Conservation (phyloP, 2,329 filamentous ascomycete species). For the Teratosphaeria pseudoeucalypti region DNA sequence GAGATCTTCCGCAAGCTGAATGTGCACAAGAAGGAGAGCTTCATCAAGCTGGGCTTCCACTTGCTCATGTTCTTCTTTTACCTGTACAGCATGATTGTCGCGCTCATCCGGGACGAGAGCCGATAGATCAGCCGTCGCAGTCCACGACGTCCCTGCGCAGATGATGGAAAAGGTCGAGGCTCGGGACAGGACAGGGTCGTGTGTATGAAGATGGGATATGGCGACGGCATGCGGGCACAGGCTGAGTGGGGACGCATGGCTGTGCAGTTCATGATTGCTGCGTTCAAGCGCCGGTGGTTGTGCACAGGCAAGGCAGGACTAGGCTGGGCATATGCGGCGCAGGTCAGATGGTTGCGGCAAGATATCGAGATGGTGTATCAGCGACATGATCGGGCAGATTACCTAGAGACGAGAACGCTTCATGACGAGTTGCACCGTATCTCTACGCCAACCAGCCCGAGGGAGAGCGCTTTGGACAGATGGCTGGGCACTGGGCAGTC, state of each 20-base stretch:
- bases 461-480: not conserved
- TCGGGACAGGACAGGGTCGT: not conserved
- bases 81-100: conserved; percentile 57
- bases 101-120: conserved; percentile 83
- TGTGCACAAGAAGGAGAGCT: conserved; percentile 99
- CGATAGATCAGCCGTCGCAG: not conserved
- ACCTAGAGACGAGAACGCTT: not conserved
- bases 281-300: not conserved
- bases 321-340: not conserved
- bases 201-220: not conserved
- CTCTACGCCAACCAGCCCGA: not conserved
- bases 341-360: not conserved
- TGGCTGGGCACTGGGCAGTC: not conserved
- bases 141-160: not conserved
- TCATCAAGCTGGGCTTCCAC: conserved; percentile 98
- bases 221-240: not conserved
- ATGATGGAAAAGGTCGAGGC: not conserved
- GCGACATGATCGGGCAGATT: not conserved
- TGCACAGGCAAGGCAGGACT: not conserved
- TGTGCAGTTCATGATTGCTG: not conserved
- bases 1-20: conserved; percentile 99
- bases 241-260: not conserved
- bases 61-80: conserved; percentile 99
- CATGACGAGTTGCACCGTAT: not conserved
- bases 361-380: not conserved